phyloP scores from a whole-genome alignment of 1,139 yeast species.

The Geotrichum macrosporum region DNA sequence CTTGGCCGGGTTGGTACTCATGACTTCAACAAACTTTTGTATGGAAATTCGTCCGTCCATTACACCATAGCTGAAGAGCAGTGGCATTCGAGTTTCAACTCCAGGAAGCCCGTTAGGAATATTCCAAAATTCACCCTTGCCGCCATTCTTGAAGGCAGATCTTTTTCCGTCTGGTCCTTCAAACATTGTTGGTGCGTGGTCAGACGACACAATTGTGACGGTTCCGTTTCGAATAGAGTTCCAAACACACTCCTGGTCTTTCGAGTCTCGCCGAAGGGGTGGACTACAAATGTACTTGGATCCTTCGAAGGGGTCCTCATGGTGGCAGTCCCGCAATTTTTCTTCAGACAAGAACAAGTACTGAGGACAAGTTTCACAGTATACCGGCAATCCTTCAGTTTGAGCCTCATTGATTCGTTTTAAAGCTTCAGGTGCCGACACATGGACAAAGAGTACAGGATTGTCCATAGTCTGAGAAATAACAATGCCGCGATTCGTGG shows the following conservation, averaged over 20 bases:
- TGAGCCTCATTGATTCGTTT: constrained; percentile 44
- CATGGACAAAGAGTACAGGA: constrained; percentile 47
- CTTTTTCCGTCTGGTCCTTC: constrained; percentile 41
- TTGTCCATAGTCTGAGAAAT: constrained; percentile 43
- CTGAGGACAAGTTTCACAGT: constrained; percentile 51
- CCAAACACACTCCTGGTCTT: constrained; percentile 46
- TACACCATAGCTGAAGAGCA: constrained; percentile 44
- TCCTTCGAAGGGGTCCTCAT: constrained; percentile 40
- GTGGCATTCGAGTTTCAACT: constrained; percentile 45
- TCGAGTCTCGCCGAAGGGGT: constrained; percentile 42
- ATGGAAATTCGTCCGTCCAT: constrained; percentile 42
- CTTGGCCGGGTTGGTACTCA: constrained; percentile 45
- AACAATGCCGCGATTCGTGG: constrained; percentile 46
- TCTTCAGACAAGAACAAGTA: constrained; percentile 44
- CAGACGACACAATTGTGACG: constrained; percentile 46
- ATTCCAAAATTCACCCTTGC: constrained; percentile 40
- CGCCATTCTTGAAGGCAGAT: constrained; percentile 35
- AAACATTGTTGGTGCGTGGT: constrained; percentile 47
- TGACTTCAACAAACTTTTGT: constrained; percentile 44
- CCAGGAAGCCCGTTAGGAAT: constrained; percentile 49
- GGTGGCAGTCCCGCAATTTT: constrained; percentile 31
- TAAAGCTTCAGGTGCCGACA: constrained; percentile 45
- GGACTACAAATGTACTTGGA: constrained; percentile 51
- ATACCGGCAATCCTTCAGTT: constrained; percentile 41
- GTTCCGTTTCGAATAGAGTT: constrained; percentile 45